These are phyloP conservation scores for Rhodomyrtus tomentosa DNA, from an alignment of 345 rosid genomes.

Conservation along the genomic window DNA sequence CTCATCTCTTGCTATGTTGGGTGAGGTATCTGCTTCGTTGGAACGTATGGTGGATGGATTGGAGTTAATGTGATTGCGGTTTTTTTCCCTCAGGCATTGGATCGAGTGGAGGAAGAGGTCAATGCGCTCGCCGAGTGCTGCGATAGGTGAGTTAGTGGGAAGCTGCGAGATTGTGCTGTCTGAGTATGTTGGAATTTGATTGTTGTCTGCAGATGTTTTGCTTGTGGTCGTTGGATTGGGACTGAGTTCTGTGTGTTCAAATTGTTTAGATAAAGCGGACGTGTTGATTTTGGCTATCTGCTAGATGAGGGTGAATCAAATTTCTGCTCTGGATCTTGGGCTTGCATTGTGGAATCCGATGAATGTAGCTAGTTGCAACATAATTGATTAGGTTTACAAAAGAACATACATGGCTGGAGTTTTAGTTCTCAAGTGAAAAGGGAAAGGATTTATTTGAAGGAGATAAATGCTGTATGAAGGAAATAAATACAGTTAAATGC, in stretches of 20 bases:
- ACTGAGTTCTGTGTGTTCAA: neutral
- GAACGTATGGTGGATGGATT: neutral
- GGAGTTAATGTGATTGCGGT: neutral
- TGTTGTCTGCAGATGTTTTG: neutral
- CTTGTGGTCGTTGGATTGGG: neutral
- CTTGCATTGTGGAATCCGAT: neutral
- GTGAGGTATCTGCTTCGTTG: neutral
- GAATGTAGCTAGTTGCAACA: neutral
- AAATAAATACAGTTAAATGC: no score
- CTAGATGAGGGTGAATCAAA: neutral
- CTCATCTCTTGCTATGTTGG: neutral
- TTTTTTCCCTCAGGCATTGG: conserved; percentile 40
- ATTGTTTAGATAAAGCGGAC: neutral
- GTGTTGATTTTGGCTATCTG: neutral
- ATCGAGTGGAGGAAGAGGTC: conserved; percentile 93
- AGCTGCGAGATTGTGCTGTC: neutral
- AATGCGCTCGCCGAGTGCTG: conserved; percentile 85
- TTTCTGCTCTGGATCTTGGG: neutral
- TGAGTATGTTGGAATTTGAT: neutral
- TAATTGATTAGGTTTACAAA: neutral
- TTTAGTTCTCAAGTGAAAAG: neutral
- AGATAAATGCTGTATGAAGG: neutral
- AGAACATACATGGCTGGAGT: neutral
- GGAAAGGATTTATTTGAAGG: neutral
- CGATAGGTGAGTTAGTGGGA: conserved; percentile 36